phyloP scores from a whole-genome alignment of 768 basidiomycete species.

The Suillus fuscotomentosus region DNA sequence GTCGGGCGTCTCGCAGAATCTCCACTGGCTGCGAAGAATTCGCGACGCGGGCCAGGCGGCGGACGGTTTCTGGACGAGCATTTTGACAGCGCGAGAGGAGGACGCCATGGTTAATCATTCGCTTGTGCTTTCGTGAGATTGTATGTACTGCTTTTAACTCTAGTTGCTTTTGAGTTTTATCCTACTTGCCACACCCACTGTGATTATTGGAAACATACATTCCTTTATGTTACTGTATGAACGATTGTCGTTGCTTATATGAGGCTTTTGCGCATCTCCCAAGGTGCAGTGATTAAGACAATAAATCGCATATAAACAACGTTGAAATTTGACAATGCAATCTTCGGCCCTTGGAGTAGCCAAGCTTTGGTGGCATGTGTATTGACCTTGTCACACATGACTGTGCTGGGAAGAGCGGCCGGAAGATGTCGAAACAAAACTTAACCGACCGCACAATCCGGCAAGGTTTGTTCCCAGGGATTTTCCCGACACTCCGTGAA shows the following conservation, averaged over 20 bases:
- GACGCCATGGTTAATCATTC: not conserved
- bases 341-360: not conserved
- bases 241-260: not conserved
- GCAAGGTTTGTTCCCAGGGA: not conserved
- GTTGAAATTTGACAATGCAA: not conserved
- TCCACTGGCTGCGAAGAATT: constrained; percentile 27
- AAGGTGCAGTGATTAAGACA: not conserved
- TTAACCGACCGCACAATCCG: not conserved
- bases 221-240: not conserved
- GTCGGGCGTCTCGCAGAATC: constrained; percentile 26
- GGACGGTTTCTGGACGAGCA: constrained; percentile 7
- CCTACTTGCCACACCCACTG: not conserved
- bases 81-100: constrained; percentile 9
- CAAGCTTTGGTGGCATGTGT: not conserved
- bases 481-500: not conserved
- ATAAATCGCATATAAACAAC: not conserved
- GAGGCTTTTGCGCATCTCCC: not conserved
- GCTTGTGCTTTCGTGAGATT: constrained; percentile 1
- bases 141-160: not conserved
- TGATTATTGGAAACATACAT: not conserved
- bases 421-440: not conserved
- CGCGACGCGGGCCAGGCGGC: constrained; percentile 14
- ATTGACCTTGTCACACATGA: constrained; percentile 1
- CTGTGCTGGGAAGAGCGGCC: constrained; percentile 7
- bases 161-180: not conserved